Base-by-base conservation (phyloP, 352 stramenopile genomes). In the Blastocystis sp. region DNA sequence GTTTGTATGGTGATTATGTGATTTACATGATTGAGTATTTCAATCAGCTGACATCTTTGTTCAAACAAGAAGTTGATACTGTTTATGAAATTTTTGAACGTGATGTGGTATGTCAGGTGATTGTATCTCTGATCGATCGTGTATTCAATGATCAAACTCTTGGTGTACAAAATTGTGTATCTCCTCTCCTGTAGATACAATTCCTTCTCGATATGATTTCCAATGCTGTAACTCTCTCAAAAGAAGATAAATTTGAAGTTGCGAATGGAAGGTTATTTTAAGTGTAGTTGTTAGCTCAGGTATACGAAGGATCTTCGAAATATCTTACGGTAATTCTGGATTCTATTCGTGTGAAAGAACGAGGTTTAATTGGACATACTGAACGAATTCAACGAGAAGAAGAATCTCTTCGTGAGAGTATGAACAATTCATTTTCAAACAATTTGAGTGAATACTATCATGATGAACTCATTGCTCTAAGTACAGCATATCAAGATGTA, bases 1-100 rank as follows among this genome's bases (percentile, higher is more conserved):
- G 27, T n/a, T 51, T 83, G n/a, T 83, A 52, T 56, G 46, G 58
- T 56, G 71, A 83, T 56, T 65, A 65, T 39, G 27, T 83, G 51
- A 54, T 66, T 6, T 83, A 83, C 51, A 21, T 83, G 29, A 61
- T 83, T 29, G 19, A 37, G 16, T 83, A 83, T 27, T 65, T 32
- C 6, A 21, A 37, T 52, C 43, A 63, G 27, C 46, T 83, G 21
- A 66, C 71, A 37, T 35, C 63, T 21, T 42, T 83, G 49, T 83
- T 65, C 54, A 29, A 49, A 24, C 12, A 57, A 24, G 71, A 83
- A 43, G 51, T 83, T 21, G 39, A 83, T 7, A 83, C 71, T 3
- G 71, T 83, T 4, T 83, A 83, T 42, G 71, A 83, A 56, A 83
- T 83, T 32, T 83, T 83, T 42, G 51, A 83, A 32, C 63, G 66